These are phyloP conservation scores for Candida tetrigidarum DNA, from an alignment of 1,139 yeast genomes.

Conservation along the genomic window DNA sequence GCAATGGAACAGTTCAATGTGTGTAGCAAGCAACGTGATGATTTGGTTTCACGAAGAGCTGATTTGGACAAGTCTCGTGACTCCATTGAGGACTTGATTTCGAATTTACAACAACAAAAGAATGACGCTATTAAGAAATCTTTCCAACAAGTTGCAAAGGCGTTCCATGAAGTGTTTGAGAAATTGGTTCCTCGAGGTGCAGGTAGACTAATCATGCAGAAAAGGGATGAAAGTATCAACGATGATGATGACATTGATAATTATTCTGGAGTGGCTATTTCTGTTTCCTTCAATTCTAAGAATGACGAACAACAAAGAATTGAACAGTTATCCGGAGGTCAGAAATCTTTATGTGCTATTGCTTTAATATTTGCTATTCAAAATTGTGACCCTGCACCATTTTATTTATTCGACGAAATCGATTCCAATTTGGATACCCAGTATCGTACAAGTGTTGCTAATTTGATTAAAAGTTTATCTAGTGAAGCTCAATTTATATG, in stretches of 20 bases:
- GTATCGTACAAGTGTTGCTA: constrained; percentile 87
- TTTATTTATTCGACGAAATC: constrained; percentile 92
- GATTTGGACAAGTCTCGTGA: constrained; percentile 74
- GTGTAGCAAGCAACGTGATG: constrained; percentile 75
- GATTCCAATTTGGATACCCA: constrained; percentile 96
- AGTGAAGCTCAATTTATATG: constrained; percentile 84
- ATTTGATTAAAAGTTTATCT: constrained; percentile 69
- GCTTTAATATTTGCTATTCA: constrained; percentile 94
- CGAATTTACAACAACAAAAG: constrained; percentile 76
- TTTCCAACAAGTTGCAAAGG: constrained; percentile 73
- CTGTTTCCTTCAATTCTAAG: constrained; percentile 89
- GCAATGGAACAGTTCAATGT: constrained; percentile 85
- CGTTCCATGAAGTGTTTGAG: constrained; percentile 76
- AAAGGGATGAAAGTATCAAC: constrained; percentile 29
- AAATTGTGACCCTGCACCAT: constrained; percentile 96
- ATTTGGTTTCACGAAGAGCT: constrained; percentile 61
- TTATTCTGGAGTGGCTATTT: constrained; percentile 82
- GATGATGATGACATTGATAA: constrained; percentile 49
- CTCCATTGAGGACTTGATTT: constrained; percentile 75
- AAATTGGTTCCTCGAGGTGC: constrained; percentile 82
- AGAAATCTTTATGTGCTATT: constrained; percentile 92
- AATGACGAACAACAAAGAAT: constrained; percentile 86
- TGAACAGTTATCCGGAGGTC: constrained; percentile 96
- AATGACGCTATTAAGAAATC: constrained; percentile 82
- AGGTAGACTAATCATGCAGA: constrained; percentile 74